Evolutionary conservation across 495 filamentous ascomycete genomes (phyloP), one percentile per base, ranked within the genome.

Genomic region (Penicillium salamii): DNA sequence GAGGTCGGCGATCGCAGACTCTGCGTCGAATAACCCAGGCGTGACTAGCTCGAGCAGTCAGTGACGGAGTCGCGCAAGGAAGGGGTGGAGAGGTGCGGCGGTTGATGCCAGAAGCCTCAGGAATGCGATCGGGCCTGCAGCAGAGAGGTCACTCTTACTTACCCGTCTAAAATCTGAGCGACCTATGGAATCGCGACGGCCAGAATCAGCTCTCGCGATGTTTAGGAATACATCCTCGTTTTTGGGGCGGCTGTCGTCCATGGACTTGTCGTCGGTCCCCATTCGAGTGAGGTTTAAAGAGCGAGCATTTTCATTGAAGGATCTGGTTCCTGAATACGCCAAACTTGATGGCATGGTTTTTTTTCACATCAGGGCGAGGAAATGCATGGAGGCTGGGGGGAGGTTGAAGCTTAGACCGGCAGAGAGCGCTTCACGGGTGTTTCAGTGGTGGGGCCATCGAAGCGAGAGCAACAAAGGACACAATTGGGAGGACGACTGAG

Each of bases 201-300:
- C 63, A 12, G 71, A 77, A 52, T 82, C 80, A 2, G 75, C 66
- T 47, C 75, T 75, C 11, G 83, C 83, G 49, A 87, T 79, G 49
- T 83, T 79, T 43, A 87, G 59, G 58, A 87, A 87, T 18, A 86
- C 61, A 66, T 87, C 83, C 43, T 84, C 83, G 46, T 71, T 74
- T 42, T 66, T 67, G 7, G 65, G 63, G 19, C 66, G 62, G 29
- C 58, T 46, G 11, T 72, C 67, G 42, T 74, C 63, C 24, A 62
- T 59, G 34, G 50, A 53, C 32, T 43, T 53, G 42, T 50, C 57
- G 31, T 69, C 58, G 33, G 52, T 32, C 18, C 50, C 58, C 32
- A 58, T 39, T 39, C 59, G 58, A 40, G 56, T 38, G 28, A 20
- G 13, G 9, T 46, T 46, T n/a, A 17, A 7, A 4, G 59, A 50